phyloP scores from a whole-genome alignment of 139 green algal genomes.

The Astrephomene gubernaculifera region DNA sequence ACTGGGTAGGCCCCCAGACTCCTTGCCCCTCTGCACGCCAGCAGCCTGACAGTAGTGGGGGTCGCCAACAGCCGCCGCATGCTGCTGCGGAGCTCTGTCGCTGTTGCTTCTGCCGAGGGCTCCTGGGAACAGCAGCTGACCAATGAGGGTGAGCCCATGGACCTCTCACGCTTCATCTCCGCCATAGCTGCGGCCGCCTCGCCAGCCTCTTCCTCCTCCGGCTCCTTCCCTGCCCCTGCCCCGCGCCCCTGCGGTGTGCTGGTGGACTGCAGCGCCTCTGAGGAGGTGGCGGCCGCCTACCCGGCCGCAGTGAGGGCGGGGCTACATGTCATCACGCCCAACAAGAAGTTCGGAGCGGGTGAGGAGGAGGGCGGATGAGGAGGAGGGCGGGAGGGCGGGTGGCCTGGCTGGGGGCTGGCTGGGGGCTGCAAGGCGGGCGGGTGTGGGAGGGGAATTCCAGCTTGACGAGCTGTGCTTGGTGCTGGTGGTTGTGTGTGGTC shows the following conservation, averaged over 20 bases:
- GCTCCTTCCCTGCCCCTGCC: not conserved
- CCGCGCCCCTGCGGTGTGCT: slow-evolving; percentile 71
- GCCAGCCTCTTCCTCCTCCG: not conserved
- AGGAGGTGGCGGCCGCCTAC: slow-evolving; percentile 72
- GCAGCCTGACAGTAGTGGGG: slow-evolving; percentile 26
- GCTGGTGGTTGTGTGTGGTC: too few species aligned
- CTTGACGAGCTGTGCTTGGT: too few species aligned
- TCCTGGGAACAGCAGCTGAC: too few species aligned
- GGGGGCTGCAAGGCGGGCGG: too few species aligned
- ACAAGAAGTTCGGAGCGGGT: slow-evolving; percentile 93
- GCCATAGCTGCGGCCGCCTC: not conserved
- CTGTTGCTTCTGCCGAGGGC: not conserved
- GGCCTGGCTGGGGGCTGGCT: too few species aligned
- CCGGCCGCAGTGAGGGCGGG: slow-evolving; percentile 78
- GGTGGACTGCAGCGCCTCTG: slow-evolving; percentile 92
- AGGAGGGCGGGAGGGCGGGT: not conserved
- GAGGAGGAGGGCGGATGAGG: too few species aligned
- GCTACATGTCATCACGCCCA: slow-evolving; percentile 91
- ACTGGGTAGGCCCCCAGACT: not conserved
- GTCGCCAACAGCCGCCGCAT: slow-evolving; percentile 55
- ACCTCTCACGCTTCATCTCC: slow-evolving; percentile 1
- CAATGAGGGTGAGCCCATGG: not conserved
- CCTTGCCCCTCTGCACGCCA: slow-evolving; percentile 11
- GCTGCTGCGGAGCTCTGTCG: slow-evolving; percentile 12
- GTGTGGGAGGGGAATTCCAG: too few species aligned